These are phyloP conservation scores for Penicillium robsamsonii DNA, from an alignment of 495 filamentous ascomycete genomes.

Conservation along the genomic window DNA sequence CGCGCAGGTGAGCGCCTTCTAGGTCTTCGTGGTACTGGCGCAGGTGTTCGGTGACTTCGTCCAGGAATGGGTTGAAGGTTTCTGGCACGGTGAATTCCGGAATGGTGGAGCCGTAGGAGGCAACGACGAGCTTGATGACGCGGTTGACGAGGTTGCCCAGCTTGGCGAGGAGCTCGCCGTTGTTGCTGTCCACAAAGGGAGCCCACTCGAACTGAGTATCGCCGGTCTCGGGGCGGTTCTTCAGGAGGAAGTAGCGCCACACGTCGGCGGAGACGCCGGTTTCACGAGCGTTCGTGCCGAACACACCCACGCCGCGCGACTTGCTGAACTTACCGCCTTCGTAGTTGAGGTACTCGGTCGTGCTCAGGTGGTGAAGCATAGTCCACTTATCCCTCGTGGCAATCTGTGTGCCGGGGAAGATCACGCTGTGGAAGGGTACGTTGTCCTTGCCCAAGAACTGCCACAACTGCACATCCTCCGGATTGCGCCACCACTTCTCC, in stretches of 20 bases:
- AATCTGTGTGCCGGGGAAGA: slow-evolving; percentile 85
- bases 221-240: slow-evolving; percentile 82
- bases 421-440: slow-evolving; percentile 86
- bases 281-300: slow-evolving; percentile 82
- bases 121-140: slow-evolving; percentile 84
- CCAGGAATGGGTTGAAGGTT: slow-evolving; percentile 43
- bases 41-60: slow-evolving; percentile 60
- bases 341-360: slow-evolving; percentile 95
- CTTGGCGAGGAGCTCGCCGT: slow-evolving; percentile 85
- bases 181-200: slow-evolving; percentile 81
- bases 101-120: slow-evolving; percentile 65
- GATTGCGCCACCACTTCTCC: slow-evolving; percentile 95
- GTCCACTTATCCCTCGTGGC: slow-evolving; percentile 88
- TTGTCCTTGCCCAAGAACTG: slow-evolving; percentile 99
- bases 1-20: slow-evolving; percentile 71
- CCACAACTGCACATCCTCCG: slow-evolving; percentile 83
- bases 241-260: slow-evolving; percentile 90
- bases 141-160: slow-evolving; percentile 94
- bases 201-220: slow-evolving; percentile 91
- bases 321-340: slow-evolving; percentile 96
- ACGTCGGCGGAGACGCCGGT: slow-evolving; percentile 85
- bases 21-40: slow-evolving; percentile 69
- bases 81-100: slow-evolving; percentile 60
- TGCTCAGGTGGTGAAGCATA: slow-evolving; percentile 81
- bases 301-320: slow-evolving; percentile 83